Percentiles rank a stretch among this genome's conserved stretches.
Conservation (phyloP, 2,329 filamentous ascomycete species). For the Aureobasidium sp. region DNA sequence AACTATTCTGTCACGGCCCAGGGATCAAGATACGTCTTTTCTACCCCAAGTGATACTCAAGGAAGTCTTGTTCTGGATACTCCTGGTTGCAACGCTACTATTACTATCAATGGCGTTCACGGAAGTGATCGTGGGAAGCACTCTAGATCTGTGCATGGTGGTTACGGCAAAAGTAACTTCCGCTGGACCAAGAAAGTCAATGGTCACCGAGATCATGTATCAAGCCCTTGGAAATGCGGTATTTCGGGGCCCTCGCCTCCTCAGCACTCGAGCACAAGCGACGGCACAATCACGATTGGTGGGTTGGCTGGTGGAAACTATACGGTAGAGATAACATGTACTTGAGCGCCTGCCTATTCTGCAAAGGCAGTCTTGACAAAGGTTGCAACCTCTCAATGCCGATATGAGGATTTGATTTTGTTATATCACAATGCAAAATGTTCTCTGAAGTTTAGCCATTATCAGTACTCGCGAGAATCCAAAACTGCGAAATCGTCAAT, state of each 20-base stretch:
- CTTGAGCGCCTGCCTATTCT: background rate
- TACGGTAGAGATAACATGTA: background rate
- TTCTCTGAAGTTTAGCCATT: no score
- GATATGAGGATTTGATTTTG: no score
- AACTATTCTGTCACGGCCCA: conserved; percentile 8
- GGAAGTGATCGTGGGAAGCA: background rate
- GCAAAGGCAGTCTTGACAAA: no score
- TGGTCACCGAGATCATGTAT: background rate
- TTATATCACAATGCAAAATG: no score
- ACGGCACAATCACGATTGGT: background rate
- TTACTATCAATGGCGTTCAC: background rate
- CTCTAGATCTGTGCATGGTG: background rate
- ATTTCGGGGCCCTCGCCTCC: background rate
- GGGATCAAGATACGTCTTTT: background rate
- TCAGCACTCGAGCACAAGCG: no score
- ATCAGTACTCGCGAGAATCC: no score
- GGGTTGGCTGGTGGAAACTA: background rate
- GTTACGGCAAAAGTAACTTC: background rate
- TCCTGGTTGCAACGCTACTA: background rate
- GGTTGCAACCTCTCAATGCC: no score
- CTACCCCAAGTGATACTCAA: conserved; percentile 1
- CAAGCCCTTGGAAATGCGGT: background rate
- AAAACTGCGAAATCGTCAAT: no score
- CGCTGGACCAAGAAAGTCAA: background rate
- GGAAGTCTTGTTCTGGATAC: conserved; percentile 9